Evolutionary conservation across 345 rosid species (phyloP), one percentile per base, ranked within the genome.

Genomic region (Trapa incisa): DNA sequence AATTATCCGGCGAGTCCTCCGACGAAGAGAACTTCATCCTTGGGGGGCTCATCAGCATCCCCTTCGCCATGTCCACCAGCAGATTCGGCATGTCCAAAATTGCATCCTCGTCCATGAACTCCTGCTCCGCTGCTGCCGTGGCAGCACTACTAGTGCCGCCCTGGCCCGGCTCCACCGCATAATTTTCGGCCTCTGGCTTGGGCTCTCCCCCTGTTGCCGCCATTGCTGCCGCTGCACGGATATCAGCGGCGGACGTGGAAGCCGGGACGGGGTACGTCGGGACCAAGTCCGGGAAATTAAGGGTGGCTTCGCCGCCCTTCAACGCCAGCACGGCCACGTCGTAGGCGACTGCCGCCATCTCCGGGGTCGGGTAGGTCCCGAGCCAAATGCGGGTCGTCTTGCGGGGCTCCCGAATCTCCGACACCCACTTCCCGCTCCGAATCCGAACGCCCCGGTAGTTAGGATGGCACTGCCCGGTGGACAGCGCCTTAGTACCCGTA

Each of bases 371-470:
- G 62, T 80, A 91, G 9, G 97, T 91, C 8, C 96, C 97, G 0
- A 91, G 96, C 97, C 97, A 91, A 67, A 91, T 91, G 16, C 97
- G 79, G 6, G 86, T 85, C 3, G 86, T 84, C 71, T 91, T 91
- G 57, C 84, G 84, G 0, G 98, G 98, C 68, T 92, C 94, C 39
- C 98, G 88, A 71, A 92, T 83, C 77, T 92, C 98, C 0, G 90
- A 87, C 38, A 92, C 96, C 98, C 97, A 91, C 75, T 92, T 92
- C 11, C 97, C 91, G 37, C 88, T 87, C 70, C 97, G 75, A 50
- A 76, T 68, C 56, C 97, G 72, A 41, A 91, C 79, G 3, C 96
- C 96, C 22, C 81, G 72, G 72, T 75, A 89, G 5, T 2, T 22
- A 2, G 88, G 75, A 8, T 80, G 85, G 47, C 75, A 48, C 1